Conservation (phyloP, 129 eudicot species). For the Flaveria sonorensis region DNA sequence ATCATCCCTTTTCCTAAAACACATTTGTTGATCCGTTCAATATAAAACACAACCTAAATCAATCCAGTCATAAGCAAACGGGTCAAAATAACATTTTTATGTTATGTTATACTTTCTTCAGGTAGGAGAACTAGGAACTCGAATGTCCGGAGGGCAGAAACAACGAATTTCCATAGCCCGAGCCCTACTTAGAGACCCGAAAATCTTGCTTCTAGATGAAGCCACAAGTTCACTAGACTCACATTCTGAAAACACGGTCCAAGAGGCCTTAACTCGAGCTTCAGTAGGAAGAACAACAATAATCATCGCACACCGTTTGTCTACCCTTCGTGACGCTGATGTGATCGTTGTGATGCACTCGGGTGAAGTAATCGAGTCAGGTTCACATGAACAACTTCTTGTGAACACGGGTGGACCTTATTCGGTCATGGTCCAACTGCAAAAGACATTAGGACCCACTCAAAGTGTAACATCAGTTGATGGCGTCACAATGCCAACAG, state of each 20-base stretch:
- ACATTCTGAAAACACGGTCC: constrained; percentile 42
- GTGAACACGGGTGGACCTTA: constrained; percentile 24
- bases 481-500: background rate
- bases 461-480: background rate
- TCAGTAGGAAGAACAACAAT: constrained; percentile 47
- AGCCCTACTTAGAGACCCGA: constrained; percentile 42
- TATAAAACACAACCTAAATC: too few species aligned
- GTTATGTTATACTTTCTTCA: constrained; percentile 21
- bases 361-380: constrained; percentile 37
- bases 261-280: constrained; percentile 40
- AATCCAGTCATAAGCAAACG: too few species aligned
- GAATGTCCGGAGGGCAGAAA: constrained; percentile 53
- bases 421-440: constrained; percentile 36
- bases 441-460: constrained; percentile 22
- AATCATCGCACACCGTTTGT: constrained; percentile 43
- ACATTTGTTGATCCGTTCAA: too few species aligned
- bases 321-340: constrained; percentile 42
- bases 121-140: constrained; percentile 53
- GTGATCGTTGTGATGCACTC: constrained; percentile 38
- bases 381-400: constrained; percentile 44
- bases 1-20: too few species aligned
- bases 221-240: constrained; percentile 54
- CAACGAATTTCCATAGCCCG: constrained; percentile 50
- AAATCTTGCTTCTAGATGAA: constrained; percentile 44
- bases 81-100: too few species aligned